phyloP scores from a whole-genome alignment of 768 basidiomycete species.

The Lentinula edodes region DNA sequence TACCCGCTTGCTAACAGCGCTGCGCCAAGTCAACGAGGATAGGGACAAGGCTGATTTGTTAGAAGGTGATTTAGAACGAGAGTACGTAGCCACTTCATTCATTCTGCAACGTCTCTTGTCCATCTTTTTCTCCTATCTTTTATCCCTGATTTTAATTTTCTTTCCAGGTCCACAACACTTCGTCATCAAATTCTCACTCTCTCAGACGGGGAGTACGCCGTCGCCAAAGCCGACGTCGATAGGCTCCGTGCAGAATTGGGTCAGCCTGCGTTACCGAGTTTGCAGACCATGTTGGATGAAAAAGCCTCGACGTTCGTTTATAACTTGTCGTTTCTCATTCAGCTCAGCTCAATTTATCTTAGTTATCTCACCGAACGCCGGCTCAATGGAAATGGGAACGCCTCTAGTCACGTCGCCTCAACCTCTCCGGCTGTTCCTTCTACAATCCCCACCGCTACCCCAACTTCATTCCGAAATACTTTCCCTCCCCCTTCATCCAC shows the following conservation, averaged over 20 bases:
- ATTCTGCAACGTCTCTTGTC: neutral
- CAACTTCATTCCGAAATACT: neutral
- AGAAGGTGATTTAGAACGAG: slow-evolving; percentile 61
- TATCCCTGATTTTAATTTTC: slow-evolving; percentile 7
- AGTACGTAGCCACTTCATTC: slow-evolving; percentile 36
- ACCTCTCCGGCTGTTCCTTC: slow-evolving; percentile 7
- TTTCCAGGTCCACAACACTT: slow-evolving; percentile 55
- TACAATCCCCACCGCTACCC: neutral
- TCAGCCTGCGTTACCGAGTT: slow-evolving; percentile 62
- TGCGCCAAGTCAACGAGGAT: slow-evolving; percentile 80
- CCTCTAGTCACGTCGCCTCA: slow-evolving; percentile 12
- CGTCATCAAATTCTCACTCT: slow-evolving; percentile 60
- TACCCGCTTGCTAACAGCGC: slow-evolving; percentile 55
- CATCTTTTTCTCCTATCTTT: slow-evolving; percentile 5
- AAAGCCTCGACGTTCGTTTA: slow-evolving; percentile 40
- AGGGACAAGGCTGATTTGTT: slow-evolving; percentile 76
- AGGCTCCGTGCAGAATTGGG: slow-evolving; percentile 70
- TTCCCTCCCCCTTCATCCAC: neutral
- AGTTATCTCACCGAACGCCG: slow-evolving; percentile 64
- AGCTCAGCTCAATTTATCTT: neutral
- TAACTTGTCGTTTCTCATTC: slow-evolving; percentile 11
- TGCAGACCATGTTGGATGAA: slow-evolving; percentile 73
- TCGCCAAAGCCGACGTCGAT: slow-evolving; percentile 74
- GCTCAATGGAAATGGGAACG: slow-evolving; percentile 46
- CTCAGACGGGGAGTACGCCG: slow-evolving; percentile 72